Conservation (phyloP, 176 grass and related monocot genomes). For the Ampelocalamus luodianensis region DNA sequence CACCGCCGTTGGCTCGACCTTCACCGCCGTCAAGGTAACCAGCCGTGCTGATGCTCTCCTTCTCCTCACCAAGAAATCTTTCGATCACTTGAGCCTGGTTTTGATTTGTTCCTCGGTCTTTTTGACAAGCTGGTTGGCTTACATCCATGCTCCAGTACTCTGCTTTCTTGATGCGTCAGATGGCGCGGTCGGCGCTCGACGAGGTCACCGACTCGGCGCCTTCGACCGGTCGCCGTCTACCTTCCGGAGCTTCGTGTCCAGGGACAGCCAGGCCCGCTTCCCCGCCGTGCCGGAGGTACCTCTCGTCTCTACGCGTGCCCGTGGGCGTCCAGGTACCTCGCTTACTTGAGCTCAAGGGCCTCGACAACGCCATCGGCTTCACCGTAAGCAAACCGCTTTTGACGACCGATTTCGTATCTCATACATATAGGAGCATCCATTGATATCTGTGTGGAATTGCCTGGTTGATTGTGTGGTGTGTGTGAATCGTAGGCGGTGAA, state of each 20-base stretch:
- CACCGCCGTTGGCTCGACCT: neutral
- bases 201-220: slow-evolving; percentile 75
- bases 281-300: slow-evolving; percentile 73
- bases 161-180: slow-evolving; percentile 49
- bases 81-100: too few relatives aligned
- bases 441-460: neutral
- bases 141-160: slow-evolving; percentile 25
- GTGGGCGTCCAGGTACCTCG: slow-evolving; percentile 90
- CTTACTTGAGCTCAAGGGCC: slow-evolving; percentile 90
- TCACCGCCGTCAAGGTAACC: neutral
- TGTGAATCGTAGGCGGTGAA: slow-evolving; percentile 58
- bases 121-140: neutral
- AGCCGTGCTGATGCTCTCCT: neutral
- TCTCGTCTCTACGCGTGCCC: slow-evolving; percentile 95
- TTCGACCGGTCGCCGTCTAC: slow-evolving; percentile 80
- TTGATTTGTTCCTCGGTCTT: neutral
- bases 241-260: slow-evolving; percentile 80
- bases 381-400: slow-evolving; percentile 43
- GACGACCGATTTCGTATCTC: neutral
- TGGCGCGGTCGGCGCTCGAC: slow-evolving; percentile 76
- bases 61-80: too few relatives aligned
- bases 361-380: slow-evolving; percentile 70
- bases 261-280: slow-evolving; percentile 66
- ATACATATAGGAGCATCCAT: neutral
- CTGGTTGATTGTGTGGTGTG: neutral